Evolutionary conservation across 495 filamentous ascomycete genomes (phyloP).

Genomic region (Cercophora scortea): DNA sequence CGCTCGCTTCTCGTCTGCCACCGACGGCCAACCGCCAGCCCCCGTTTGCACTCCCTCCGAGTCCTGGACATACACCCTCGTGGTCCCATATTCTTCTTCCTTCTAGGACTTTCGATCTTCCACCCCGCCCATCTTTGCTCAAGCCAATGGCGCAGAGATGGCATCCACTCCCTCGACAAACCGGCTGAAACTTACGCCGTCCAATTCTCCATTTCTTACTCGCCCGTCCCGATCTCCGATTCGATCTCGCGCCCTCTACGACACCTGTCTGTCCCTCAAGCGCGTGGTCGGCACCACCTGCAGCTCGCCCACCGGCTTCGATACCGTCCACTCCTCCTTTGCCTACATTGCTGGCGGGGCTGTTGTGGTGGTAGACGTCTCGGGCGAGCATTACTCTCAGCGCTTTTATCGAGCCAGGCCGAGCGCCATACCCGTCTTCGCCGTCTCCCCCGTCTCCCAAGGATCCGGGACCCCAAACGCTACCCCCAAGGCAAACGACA

Average conservation of each 20-base stretch:
- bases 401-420: constrained; percentile 87
- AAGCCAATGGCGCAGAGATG: constrained; percentile 49
- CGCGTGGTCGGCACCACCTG: constrained; percentile 87
- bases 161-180: constrained; percentile 46
- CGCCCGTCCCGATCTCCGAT: constrained; percentile 55
- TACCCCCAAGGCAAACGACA: constrained; percentile 59
- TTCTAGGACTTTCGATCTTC: constrained; percentile 3
- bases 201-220: constrained; percentile 64
- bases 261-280: constrained; percentile 59
- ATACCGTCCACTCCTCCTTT: constrained; percentile 68
- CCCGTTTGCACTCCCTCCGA: no score
- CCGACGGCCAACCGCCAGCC: constrained; percentile 7
- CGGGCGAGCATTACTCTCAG: constrained; percentile 67
- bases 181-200: constrained; percentile 69
- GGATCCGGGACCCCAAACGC: constrained; percentile 44
- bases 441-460: constrained; percentile 29
- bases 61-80: no score
- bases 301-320: constrained; percentile 77
- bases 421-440: constrained; percentile 58
- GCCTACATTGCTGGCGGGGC: constrained; percentile 88
- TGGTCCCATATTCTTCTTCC: background rate
- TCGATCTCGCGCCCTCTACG: constrained; percentile 26
- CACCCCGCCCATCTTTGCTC: background rate
- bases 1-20: background rate
- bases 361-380: constrained; percentile 80